Conservation (phyloP, 192 early-diverging fungal species). For the Dissophora ornata region DNA sequence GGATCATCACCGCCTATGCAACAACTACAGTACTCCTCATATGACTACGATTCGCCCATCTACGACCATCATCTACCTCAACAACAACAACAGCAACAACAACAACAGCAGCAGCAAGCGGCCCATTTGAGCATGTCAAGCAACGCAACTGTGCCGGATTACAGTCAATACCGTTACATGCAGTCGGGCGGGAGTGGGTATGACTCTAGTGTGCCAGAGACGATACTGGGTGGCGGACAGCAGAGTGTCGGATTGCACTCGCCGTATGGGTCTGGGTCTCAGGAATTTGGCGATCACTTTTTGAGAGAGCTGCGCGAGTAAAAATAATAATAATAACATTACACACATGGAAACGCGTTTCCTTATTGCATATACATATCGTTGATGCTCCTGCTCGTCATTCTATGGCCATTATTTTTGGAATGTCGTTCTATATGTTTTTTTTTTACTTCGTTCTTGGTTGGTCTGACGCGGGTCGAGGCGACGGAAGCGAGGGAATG, state of each 20-base stretch:
- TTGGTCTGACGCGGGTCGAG: too few species aligned
- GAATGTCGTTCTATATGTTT: background rate
- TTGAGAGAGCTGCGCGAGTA: constrained; percentile 43
- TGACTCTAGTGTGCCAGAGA: background rate
- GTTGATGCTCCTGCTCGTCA: background rate
- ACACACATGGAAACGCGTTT: too few species aligned
- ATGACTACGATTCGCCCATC: background rate
- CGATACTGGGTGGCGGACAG: constrained; percentile 2
- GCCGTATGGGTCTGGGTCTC: background rate
- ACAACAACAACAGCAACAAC: background rate
- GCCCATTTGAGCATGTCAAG: constrained; percentile 10
- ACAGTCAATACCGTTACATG: constrained; percentile 20
- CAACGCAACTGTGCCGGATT: constrained; percentile 22
- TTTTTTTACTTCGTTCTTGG: too few species aligned
- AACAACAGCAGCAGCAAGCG: background rate
- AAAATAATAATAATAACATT: background rate
- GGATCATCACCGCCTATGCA: constrained; percentile 6
- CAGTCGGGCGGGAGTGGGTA: constrained; percentile 9
- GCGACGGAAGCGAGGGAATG: background rate
- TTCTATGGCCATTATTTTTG: too few species aligned
- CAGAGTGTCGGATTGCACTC: background rate
- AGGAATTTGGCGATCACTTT: constrained; percentile 11
- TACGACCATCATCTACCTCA: background rate
- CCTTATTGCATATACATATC: background rate
- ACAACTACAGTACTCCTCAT: background rate